Conservation (phyloP, 1,284 basidiomycete genomes). For the Phellopilus nigrolimitatus region DNA sequence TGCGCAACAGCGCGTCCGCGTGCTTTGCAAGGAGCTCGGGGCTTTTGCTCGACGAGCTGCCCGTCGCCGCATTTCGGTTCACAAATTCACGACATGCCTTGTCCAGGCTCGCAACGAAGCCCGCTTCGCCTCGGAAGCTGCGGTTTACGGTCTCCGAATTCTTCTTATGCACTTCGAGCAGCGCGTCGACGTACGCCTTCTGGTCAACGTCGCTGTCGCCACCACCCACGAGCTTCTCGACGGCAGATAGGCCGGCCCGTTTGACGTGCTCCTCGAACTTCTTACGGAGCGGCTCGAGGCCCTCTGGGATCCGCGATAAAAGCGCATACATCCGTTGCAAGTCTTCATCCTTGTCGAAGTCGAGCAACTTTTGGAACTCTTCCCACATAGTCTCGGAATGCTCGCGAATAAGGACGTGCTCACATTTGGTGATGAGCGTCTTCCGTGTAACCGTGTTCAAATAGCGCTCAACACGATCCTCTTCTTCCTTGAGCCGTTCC, state of each 20-base stretch:
- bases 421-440: constrained; percentile 85
- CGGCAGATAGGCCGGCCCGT: constrained; percentile 78
- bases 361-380: constrained; percentile 89
- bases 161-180: constrained; percentile 89
- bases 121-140: constrained; percentile 91
- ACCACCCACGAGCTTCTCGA: constrained; percentile 69
- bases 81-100: constrained; percentile 96
- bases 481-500: constrained; percentile 88
- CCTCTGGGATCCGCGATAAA: constrained; percentile 84
- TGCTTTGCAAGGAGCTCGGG: constrained; percentile 95
- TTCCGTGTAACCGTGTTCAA: constrained; percentile 86
- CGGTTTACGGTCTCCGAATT: constrained; percentile 88
- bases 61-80: constrained; percentile 93
- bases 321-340: constrained; percentile 94
- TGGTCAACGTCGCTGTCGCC: constrained; percentile 56
- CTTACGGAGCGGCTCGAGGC: constrained; percentile 87
- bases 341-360: constrained; percentile 92
- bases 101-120: constrained; percentile 93
- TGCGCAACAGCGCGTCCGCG: constrained; percentile 85
- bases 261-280: constrained; percentile 96
- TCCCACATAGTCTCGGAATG: constrained; percentile 90
- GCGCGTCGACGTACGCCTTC: constrained; percentile 90
- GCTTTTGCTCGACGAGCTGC: constrained; percentile 79
- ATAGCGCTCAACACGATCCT: constrained; percentile 93
- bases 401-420: constrained; percentile 87